phyloP scores from a whole-genome alignment of 1,139 yeast genomes.

The Geotrichum fermentans region DNA sequence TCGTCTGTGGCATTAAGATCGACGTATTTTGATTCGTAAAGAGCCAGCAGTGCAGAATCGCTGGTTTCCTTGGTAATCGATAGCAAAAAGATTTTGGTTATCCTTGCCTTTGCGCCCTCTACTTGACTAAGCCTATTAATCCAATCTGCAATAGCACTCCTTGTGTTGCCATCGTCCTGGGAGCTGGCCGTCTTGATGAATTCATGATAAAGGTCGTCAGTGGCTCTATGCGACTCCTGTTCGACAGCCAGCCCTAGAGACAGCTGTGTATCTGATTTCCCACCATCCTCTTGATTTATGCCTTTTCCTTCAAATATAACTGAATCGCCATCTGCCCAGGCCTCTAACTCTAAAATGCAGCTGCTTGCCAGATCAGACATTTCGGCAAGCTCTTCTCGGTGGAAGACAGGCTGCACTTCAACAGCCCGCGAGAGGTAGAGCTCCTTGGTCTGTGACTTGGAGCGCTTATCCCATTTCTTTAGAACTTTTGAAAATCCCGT shows the following conservation, averaged over 20 bases:
- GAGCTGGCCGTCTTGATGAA: constrained; percentile 56
- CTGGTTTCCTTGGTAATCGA: constrained; percentile 49
- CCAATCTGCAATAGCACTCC: constrained; percentile 39
- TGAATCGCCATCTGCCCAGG: constrained; percentile 72
- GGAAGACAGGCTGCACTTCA: constrained; percentile 93
- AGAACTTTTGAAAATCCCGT: constrained; percentile 93
- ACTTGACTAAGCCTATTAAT: constrained; percentile 48
- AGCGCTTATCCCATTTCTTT: constrained; percentile 96
- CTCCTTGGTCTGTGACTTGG: constrained; percentile 91
- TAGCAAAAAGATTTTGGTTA: constrained; percentile 61
- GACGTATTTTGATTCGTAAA: constrained; percentile 40
- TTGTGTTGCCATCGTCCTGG: constrained; percentile 31
- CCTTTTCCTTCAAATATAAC: constrained; percentile 34
- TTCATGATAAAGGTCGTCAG: constrained; percentile 62
- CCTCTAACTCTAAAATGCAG: constrained; percentile 76
- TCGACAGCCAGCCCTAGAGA: neutral
- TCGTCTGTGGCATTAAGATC: constrained; percentile 42
- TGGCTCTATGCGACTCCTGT: constrained; percentile 15
- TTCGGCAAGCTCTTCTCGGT: constrained; percentile 78
- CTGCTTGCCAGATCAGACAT: constrained; percentile 78
- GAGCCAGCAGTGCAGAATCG: constrained; percentile 40
- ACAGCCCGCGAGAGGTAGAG: constrained; percentile 87
- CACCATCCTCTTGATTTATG: constrained; percentile 7
- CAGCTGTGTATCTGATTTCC: neutral
- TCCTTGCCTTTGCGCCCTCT: constrained; percentile 43